Evolutionary conservation across 169 alveolate species (phyloP), one percentile per base, ranked within the genome.

Genomic region (Plasmodium gallinaceum): DNA sequence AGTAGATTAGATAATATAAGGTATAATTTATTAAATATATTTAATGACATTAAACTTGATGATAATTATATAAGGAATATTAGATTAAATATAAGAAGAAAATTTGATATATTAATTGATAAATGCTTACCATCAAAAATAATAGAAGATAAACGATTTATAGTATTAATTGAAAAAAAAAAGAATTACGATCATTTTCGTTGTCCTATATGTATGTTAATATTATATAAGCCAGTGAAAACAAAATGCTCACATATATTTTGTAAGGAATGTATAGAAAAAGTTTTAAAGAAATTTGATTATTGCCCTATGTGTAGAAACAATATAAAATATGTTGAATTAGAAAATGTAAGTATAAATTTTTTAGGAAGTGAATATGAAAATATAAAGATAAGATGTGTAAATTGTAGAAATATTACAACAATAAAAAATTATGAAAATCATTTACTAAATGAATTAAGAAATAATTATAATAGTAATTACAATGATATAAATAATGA

Each of bases 181-280:
- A 74, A 74, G 43, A 74, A 74, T 74, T 74, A 74, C 39, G 88
- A 74, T 42, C 57, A 74, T 22, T 74, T 74, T 39, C 74, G 88
- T 16, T 74, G 88, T 32, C 88, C 88, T 2, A 91, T 91, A 39
- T 91, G 94, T 61, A 85, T 91, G 94, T 74, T 86, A 74, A 72
- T 91, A 61, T 45, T 91, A 20, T 76, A 62, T 62, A 74, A 74
- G 26, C 94, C 94, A 39, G 94, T 91, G 26, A 91, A 54, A 20
- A 91, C 94, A 14, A 74, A 89, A 69, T 91, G 94, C 78, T 88
- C 83, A 73, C 94, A 91, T 58, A 68, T 86, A 60, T 91, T 91
- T 90, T 91, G 94, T 69, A 32, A 42, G 58, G 87, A 74, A 32
- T 91, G 94, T 37, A 85, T 91, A 69, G 94, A 91, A 37, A 22